Conservation (phyloP, 1,284 basidiomycete genomes). For the Ceratobasidium sp. region DNA sequence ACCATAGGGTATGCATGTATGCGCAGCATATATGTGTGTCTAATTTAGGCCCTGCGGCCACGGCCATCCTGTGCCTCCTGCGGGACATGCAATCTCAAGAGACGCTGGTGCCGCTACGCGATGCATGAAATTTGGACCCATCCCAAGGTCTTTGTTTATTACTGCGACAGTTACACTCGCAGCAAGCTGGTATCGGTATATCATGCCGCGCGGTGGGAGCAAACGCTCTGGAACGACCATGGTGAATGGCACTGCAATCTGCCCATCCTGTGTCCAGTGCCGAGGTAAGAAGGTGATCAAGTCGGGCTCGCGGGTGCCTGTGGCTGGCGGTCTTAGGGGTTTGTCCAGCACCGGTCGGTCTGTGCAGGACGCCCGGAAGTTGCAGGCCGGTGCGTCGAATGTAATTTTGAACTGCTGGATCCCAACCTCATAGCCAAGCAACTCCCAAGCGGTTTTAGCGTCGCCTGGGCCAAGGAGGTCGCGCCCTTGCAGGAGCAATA, state of each 20-base stretch:
- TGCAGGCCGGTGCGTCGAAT: not conserved
- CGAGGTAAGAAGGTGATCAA: conserved; percentile 26
- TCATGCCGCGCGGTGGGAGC: conserved; percentile 15
- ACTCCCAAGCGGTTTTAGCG: conserved; percentile 28
- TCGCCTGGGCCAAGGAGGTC: conserved; percentile 33
- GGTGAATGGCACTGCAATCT: conserved; percentile 28
- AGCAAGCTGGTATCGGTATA: conserved; percentile 12
- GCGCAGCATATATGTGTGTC: conserved; percentile 28
- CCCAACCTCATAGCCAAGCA: conserved; percentile 31
- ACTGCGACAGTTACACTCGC: conserved; percentile 34
- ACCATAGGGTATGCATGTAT: conserved; percentile 19
- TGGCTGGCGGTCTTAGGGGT: not conserved
- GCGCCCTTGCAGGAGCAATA: conserved; percentile 20
- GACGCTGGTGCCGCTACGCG: conserved; percentile 3
- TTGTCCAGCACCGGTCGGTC: not conserved
- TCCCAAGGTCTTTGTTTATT: conserved; percentile 34
- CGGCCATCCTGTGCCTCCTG: not conserved
- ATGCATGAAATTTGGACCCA: conserved; percentile 34
- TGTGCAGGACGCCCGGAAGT: conserved; percentile 1
- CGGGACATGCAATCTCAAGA: conserved; percentile 17
- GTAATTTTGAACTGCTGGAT: conserved; percentile 37
- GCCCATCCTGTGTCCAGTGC: conserved; percentile 23
- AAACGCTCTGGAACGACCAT: conserved; percentile 1
- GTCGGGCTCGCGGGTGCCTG: not conserved
- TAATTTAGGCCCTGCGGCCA: conserved; percentile 12